Base-by-base conservation (phyloP, 768 basidiomycete genomes). In the Hericium rajendrae region DNA sequence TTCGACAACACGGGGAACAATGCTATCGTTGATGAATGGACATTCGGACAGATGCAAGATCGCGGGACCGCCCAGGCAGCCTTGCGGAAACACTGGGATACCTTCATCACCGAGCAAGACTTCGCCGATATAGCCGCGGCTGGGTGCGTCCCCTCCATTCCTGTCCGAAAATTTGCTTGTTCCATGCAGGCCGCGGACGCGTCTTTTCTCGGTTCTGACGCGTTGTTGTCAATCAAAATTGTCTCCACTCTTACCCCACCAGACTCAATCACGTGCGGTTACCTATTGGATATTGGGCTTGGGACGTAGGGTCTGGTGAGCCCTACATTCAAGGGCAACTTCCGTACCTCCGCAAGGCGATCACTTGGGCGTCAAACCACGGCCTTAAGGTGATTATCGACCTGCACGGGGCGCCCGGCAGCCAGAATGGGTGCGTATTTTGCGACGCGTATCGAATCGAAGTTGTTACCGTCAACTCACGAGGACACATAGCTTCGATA, bases 261-360 rank as follows among this genome's bases (percentile, higher is more conserved):
- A 88, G 88, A 15, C 73, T 91, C 54, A 92, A 91, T 66, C 88
- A 91, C 68, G 85, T 92, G 56, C 82, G 90, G 49, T 65, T 92
- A 39, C 90, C 91, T 13, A 88, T 94, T 48, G 93, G 91, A 12
- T 95, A 89, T 69, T 94, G 90, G 90, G 91, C 88, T 1, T 91
- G 85, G 64, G 90, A 94, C 57, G 82, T 91, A 38, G 77, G 79
- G 20, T 74, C 76, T 12, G 88, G 88, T 4, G 86, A 92, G 64
- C 91, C 91, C 6, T 91, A 78, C 68, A 81, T 89, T 57, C 79
- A 82, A 69, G 89, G 89, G 12, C 89, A 91, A 67, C 72, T 87
- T 38, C 77, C 82, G 18, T 91, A 86, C 70, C 72, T 91, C 20
- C 61, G 74, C 59, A 78, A 82, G 41, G 88, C 88, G 8, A 77